phyloP scores from a whole-genome alignment of 1,284 basidiomycete genomes.

The Pseudozyma pruni region DNA sequence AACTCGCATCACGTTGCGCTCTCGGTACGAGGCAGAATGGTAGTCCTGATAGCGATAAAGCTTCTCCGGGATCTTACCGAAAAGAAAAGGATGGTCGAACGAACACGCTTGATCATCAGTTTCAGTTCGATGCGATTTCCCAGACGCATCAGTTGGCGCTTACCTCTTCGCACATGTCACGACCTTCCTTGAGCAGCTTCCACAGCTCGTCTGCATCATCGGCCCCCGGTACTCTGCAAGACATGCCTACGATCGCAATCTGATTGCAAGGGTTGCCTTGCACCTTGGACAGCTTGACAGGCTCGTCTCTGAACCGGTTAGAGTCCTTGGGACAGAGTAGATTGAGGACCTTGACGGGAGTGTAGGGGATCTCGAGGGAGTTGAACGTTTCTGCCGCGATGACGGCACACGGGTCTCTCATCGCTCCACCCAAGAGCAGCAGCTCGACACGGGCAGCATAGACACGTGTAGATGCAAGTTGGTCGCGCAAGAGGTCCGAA shows the following conservation, averaged over 20 bases:
- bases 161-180: constrained; percentile 41
- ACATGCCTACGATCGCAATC: constrained; percentile 52
- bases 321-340: constrained; percentile 26
- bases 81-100: too few relatives aligned
- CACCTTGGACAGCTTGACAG: constrained; percentile 39
- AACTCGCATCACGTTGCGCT: constrained; percentile 53
- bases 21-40: constrained; percentile 39
- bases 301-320: constrained; percentile 31
- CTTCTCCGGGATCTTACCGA: constrained; percentile 25
- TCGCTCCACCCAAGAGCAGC: constrained; percentile 19
- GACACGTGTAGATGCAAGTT: constrained; percentile 11
- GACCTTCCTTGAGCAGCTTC: constrained; percentile 40
- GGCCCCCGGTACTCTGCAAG: constrained; percentile 50
- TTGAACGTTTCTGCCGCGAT: constrained; percentile 1
- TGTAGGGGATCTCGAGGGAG: constrained; percentile 1
- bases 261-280: constrained; percentile 41
- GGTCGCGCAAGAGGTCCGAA: constrained; percentile 4
- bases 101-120: too few relatives aligned
- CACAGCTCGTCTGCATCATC: constrained; percentile 44
- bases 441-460: constrained; percentile 13
- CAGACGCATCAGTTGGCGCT: not conserved
- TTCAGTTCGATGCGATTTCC: too few relatives aligned
- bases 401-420: constrained; percentile 8
- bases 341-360: constrained; percentile 19
- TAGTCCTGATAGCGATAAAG: constrained; percentile 51